Base-by-base conservation (phyloP, 768 basidiomycete species). In the Lentinus tigrinus region DNA sequence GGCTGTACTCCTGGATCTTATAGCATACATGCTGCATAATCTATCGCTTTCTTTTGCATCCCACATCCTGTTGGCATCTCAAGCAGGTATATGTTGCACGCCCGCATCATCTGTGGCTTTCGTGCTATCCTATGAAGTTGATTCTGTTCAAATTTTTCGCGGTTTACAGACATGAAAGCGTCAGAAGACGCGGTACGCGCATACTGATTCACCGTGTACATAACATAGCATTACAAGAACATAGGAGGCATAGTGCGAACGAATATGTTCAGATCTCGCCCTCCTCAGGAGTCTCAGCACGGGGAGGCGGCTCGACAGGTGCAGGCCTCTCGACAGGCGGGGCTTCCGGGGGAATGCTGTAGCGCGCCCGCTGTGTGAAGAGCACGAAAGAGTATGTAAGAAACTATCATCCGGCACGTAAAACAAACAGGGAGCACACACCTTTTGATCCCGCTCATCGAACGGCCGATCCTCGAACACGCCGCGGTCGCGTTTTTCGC, bases 221-320 rank as follows among this genome's bases (percentile, higher is more conserved):
- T 42, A 47, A 17, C 9, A 50, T 31, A 21, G n/a, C 31, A 31
- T 31, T 31, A 31, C 31, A 31, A 59, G 47, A 52, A 53, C 54
- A 55, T 54, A 51, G 43, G 44, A 44, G 43, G 38, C 50, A 46
- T 42, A 38, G 27, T 24, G 52, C 47, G 56, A 44, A 31, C 50
- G 44, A 44, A 39, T 42, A 48, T 40, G 26, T 11, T 80, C 65
- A 93, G 65, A 94, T 94, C 70, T 93, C 91, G 24, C 91, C 91
- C 70, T 94, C 91, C 75, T 94, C 92, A 2, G 91, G 92, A 43
- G 86, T 91, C 69, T 93, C 91, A 38, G 78, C 89, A 47, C 89
- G 79, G 14, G 56, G 59, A 21, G 66, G 55, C 28, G 56, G 66
- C 47, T 65, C 69, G 26, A 57, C 38, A 3, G 60, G 55, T 8